These are phyloP conservation scores for Ammopiptanthus mongolicus DNA, from an alignment of 306 rosid genomes.

Conservation along the genomic window DNA sequence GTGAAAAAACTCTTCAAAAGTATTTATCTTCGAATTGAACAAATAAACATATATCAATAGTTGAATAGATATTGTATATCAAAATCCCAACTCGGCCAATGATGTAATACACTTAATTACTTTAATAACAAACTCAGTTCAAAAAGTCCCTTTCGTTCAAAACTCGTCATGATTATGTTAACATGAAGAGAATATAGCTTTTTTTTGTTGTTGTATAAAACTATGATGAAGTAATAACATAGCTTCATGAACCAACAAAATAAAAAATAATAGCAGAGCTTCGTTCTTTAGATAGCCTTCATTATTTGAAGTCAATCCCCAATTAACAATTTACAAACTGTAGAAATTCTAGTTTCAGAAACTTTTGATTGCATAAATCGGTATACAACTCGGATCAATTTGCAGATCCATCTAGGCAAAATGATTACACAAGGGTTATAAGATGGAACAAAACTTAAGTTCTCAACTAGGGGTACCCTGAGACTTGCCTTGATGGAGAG, in stretches of 20 bases:
- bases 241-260: too few species aligned
- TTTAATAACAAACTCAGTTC: too few species aligned
- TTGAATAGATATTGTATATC: too few species aligned
- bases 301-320: slow-evolving; percentile 20
- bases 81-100: too few species aligned
- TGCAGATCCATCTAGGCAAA: background rate
- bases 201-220: background rate
- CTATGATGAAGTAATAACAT: background rate
- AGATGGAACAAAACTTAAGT: background rate
- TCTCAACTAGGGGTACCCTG: slow-evolving; percentile 52
- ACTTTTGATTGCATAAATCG: slow-evolving; percentile 1
- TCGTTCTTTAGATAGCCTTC: background rate
- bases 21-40: too few species aligned
- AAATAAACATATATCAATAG: too few species aligned
- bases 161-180: too few species aligned
- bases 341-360: background rate
- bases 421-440: background rate
- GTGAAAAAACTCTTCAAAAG: too few species aligned
- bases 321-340: slow-evolving; percentile 24
- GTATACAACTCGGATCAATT: background rate
- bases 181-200: background rate
- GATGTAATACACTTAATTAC: too few species aligned
- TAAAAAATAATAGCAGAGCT: background rate
- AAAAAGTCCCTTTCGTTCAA: too few species aligned
- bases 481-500: slow-evolving; percentile 35